phyloP scores from a whole-genome alignment of 2,329 filamentous ascomycete species.

The Exophiala aquamarina region DNA sequence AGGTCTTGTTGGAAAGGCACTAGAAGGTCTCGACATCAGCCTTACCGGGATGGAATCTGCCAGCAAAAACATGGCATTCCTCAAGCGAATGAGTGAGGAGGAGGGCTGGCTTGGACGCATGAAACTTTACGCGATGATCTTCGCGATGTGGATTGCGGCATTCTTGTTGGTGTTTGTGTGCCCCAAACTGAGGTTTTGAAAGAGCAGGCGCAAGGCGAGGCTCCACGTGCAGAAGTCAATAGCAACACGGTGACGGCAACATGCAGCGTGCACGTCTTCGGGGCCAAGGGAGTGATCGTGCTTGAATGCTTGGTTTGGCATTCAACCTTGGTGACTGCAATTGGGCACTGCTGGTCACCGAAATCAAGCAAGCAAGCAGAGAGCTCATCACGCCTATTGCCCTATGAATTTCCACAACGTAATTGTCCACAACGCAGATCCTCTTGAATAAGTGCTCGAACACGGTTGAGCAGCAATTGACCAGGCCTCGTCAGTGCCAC shows the following conservation, averaged over 20 bases:
- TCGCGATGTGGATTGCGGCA: conserved; percentile 74
- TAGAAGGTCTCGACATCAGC: conserved; percentile 74
- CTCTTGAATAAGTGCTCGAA: too few relatives aligned
- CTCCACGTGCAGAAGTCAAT: too few relatives aligned
- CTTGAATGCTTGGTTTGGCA: neutral
- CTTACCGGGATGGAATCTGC: conserved; percentile 74
- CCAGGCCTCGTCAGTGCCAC: neutral
- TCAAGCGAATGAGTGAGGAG: conserved; percentile 81
- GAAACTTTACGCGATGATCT: conserved; percentile 81
- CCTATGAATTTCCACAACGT: too few relatives aligned
- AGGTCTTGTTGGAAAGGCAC: conserved; percentile 68
- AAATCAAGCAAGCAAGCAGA: too few relatives aligned
- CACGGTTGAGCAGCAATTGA: too few relatives aligned
- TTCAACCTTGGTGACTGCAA: too few relatives aligned
- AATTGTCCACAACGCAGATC: too few relatives aligned
- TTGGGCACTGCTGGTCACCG: too few relatives aligned
- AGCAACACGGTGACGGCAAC: too few relatives aligned
- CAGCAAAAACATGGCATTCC: conserved; percentile 70
- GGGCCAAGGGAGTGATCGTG: neutral
- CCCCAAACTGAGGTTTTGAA: conserved; percentile 82
- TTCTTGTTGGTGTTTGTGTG: conserved; percentile 79
- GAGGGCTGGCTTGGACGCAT: conserved; percentile 83
- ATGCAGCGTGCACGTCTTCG: too few relatives aligned
- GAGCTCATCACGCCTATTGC: too few relatives aligned
- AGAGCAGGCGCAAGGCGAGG: neutral